phyloP scores from a whole-genome alignment of 257 asterid species.

The Capsicum chinense region DNA sequence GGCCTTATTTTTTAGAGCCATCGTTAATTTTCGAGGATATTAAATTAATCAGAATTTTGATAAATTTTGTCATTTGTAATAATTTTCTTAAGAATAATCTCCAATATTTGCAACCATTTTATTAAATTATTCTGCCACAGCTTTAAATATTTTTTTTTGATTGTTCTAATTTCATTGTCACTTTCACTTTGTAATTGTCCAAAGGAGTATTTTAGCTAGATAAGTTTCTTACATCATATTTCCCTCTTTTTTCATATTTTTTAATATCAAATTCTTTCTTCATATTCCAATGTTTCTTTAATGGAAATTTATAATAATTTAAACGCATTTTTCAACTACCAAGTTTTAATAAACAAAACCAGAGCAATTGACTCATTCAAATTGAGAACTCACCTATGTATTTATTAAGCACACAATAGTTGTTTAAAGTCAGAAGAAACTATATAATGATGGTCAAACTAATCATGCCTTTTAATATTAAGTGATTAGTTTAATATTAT shows the following conservation, averaged over 20 bases:
- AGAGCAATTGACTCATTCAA: slow-evolving; percentile 24
- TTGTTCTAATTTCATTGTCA: background rate
- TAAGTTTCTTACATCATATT: background rate
- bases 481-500: slow-evolving; percentile 15
- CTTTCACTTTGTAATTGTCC: background rate
- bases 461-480: background rate
- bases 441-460: slow-evolving; percentile 20
- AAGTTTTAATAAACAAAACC: background rate
- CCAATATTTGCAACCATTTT: background rate
- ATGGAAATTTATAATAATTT: background rate
- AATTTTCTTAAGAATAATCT: background rate
- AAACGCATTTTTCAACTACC: background rate
- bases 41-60: too few relatives aligned
- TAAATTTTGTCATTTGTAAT: background rate
- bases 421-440: background rate
- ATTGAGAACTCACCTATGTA: slow-evolving; percentile 19
- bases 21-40: too few relatives aligned
- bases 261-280: background rate
- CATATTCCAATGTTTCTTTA: background rate
- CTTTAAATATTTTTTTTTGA: background rate
- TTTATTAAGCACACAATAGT: slow-evolving; percentile 15
- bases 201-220: background rate
- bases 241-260: background rate
- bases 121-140: background rate
- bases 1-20: too few relatives aligned